These are phyloP conservation scores for Populus trichocarpa DNA, from an alignment of 441 rosid genomes.

Conservation along the genomic window DNA sequence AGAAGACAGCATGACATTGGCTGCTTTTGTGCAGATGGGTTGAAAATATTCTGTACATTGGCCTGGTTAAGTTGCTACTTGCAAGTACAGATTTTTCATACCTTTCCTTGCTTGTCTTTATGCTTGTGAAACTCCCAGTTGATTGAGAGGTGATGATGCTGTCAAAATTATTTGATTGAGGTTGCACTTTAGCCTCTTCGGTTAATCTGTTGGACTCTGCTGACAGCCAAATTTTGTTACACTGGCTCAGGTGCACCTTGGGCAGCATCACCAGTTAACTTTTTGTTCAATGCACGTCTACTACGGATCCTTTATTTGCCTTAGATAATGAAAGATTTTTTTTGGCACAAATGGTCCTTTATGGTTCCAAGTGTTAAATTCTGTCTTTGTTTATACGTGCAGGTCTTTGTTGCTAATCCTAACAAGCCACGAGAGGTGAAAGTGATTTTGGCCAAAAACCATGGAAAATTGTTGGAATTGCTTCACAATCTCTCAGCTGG, in stretches of 20 bases:
- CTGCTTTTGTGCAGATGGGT: not conserved
- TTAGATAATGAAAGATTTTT: not conserved
- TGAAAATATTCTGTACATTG: not conserved
- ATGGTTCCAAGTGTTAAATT: conserved; percentile 1
- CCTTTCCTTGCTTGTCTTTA: not conserved
- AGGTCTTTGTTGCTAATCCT: conserved; percentile 98
- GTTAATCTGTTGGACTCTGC: not conserved
- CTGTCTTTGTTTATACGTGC: conserved; percentile 16
- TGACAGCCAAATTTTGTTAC: not conserved
- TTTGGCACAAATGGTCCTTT: not conserved
- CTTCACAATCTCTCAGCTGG: conserved; percentile 68
- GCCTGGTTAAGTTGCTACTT: not conserved
- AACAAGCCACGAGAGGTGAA: conserved; percentile 88
- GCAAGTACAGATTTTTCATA: not conserved
- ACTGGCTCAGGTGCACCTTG: not conserved
- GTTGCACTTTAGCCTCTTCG: not conserved
- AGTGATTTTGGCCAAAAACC: conserved; percentile 82
- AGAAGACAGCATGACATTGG: not conserved
- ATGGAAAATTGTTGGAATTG: conserved; percentile 64
- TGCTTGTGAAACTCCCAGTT: not conserved
- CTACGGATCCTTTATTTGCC: not conserved
- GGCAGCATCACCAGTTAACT: not conserved
- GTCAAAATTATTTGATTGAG: not conserved
- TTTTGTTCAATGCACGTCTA: not conserved
- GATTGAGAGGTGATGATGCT: not conserved